phyloP scores from a whole-genome alignment of 202 grass and related monocot species.

The Eragrostis tef region DNA sequence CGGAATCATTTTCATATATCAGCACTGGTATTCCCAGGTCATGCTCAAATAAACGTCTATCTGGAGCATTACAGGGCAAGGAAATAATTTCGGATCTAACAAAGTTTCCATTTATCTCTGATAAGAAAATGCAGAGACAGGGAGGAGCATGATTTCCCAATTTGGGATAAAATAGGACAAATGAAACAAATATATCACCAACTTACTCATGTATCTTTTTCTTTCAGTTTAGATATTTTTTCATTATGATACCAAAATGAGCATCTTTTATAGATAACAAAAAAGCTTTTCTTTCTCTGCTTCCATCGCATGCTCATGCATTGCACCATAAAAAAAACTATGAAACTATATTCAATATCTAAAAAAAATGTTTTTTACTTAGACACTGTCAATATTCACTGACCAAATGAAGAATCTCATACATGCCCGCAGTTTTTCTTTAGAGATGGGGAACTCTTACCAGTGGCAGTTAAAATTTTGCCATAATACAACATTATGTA shows the following conservation, averaged over 20 bases:
- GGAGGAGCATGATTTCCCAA: background rate
- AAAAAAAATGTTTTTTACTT: slow-evolving; percentile 6
- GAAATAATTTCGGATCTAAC: background rate
- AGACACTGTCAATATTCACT: slow-evolving; percentile 6
- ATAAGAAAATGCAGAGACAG: background rate
- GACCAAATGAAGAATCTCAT: background rate
- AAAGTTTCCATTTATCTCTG: background rate
- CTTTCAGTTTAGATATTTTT: background rate
- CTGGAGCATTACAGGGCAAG: background rate
- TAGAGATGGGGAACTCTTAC: slow-evolving; percentile 43
- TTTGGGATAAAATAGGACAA: background rate
- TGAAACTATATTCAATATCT: background rate
- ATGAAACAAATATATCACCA: background rate
- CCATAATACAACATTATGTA: slow-evolving; percentile 52
- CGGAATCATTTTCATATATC: slow-evolving; percentile 7
- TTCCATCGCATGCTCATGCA: background rate
- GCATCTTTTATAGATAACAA: background rate
- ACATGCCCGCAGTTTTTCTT: background rate
- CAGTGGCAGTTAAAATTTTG: slow-evolving; percentile 53
- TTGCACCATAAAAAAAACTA: background rate
- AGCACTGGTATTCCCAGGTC: slow-evolving; percentile 24
- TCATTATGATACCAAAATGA: background rate
- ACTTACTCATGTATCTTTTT: background rate
- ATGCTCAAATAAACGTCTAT: background rate
- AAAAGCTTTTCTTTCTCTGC: background rate